Base-by-base conservation (phyloP, 441 rosid species). In the Eutrema salsugineum region DNA sequence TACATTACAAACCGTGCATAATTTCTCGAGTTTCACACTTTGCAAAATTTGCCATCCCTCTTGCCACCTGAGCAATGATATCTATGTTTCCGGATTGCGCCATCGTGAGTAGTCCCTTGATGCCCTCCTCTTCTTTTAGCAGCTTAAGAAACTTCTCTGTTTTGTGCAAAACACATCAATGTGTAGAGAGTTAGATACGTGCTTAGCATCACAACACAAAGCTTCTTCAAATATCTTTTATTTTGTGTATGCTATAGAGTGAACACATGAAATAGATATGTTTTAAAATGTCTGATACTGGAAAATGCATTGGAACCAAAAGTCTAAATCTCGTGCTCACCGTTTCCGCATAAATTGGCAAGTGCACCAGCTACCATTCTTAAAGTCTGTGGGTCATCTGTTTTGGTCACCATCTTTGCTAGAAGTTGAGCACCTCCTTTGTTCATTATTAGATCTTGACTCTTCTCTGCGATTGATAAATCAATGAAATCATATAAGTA, bases 321-420 rank as follows among this genome's bases (percentile, higher is more conserved):
- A 62, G n/a, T 46, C 11, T 6, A 39, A 27, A 36, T 51, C 22
- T 24, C 1, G 16, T 30, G 62, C 89, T 76, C 71, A 94, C 99
- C 99, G 72, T 94, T 94, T 68, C 97, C 97, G 15, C 97, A 94
- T 71, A 94, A 79, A 79, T 90, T 94, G 60, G 97, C 97, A 44
- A 91, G 85, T 53, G 93, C 97, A 72, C 97, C 99, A 53, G 97
- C 95, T 69, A 91, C 95, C 97, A 94, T 94, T 82, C 96, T 86
- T 28, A 90, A 89, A 75, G 92, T 91, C 74, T 91, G 97, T 14
- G 85, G 85, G 65, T 91, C 99, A 43, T 88, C 93, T 65, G 97
- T 90, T 80, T 79, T 83, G 15, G 78, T 82, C 78, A 91, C 93
- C 68, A 83, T 83, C 73, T 83, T 84, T 50, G 93, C 94, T 66